A percentile compares a stretch with the other conserved stretches of the same genome.
phyloP scores from a whole-genome alignment of 73 alveolate genomes.

The Tetrahymena thermophila region DNA sequence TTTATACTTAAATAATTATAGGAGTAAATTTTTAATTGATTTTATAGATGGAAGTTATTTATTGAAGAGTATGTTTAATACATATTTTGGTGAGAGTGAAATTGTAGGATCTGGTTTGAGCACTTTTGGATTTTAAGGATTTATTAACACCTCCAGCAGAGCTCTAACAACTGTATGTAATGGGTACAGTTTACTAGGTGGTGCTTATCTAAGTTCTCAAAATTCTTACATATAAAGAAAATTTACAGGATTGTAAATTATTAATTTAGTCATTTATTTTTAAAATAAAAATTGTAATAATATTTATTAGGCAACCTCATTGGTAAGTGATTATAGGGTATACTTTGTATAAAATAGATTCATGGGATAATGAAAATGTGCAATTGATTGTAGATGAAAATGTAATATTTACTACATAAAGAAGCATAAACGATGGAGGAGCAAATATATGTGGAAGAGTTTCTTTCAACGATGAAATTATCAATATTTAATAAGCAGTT shows the following conservation, averaged over 20 bases:
- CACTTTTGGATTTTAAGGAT: not conserved
- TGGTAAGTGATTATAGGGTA: not conserved
- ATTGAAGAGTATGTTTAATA: not conserved
- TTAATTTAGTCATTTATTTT: too few relatives aligned
- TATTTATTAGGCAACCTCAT: not conserved
- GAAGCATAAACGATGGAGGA: not conserved
- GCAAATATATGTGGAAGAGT: not conserved
- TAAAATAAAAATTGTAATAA: too few relatives aligned
- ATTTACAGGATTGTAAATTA: not conserved
- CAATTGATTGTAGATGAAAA: not conserved
- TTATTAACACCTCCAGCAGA: not conserved
- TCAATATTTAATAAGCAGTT: not conserved
- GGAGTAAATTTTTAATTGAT: too few relatives aligned
- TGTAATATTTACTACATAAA: not conserved
- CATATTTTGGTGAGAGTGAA: not conserved
- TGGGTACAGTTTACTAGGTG: not conserved
- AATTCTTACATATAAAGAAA: not conserved
- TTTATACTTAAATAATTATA: not conserved
- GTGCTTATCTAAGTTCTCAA: not conserved
- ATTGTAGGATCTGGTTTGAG: not conserved
- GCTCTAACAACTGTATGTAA: not conserved
- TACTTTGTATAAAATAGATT: not conserved
- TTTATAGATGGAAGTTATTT: not conserved
- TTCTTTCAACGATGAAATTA: not conserved
- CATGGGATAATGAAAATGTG: not conserved